These are phyloP conservation scores for Podospora didyma DNA, from an alignment of 495 filamentous ascomycete species.

Conservation along the genomic window DNA sequence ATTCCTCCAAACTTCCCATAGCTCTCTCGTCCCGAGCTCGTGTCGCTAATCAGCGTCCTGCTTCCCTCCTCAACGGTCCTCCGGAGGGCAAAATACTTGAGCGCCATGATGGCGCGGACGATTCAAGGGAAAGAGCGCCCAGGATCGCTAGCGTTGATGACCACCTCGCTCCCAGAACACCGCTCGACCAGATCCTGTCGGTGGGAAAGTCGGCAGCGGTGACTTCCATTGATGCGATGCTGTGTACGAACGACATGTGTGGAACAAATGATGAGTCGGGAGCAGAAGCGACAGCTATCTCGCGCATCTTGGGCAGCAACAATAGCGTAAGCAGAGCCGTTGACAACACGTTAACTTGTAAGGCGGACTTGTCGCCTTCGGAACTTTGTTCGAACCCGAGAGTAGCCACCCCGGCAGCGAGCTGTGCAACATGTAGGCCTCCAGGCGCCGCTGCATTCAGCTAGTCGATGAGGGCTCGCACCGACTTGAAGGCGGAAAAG, in stretches of 20 bases:
- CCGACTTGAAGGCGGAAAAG: conserved; percentile 15
- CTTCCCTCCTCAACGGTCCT: conserved; percentile 48
- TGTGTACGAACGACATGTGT: conserved; percentile 21
- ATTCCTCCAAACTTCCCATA: conserved; percentile 49
- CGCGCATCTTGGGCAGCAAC: conserved; percentile 44
- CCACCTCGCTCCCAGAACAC: conserved; percentile 2
- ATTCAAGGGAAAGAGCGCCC: conserved; percentile 15
- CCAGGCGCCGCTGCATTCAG: conserved; percentile 8
- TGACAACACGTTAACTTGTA: conserved; percentile 59
- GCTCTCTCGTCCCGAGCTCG: conserved; percentile 43
- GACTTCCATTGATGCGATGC: conserved; percentile 8
- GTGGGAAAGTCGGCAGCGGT: background rate
- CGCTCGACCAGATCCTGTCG: conserved; percentile 12
- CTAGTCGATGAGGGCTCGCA: conserved; percentile 17
- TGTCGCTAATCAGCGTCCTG: conserved; percentile 49
- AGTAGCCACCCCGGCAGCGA: conserved; percentile 37
- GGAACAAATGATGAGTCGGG: background rate
- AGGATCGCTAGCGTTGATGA: conserved; percentile 28
- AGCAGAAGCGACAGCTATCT: background rate
- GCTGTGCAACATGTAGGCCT: conserved; percentile 35
- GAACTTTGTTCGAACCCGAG: conserved; percentile 9
- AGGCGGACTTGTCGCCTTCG: conserved; percentile 51
- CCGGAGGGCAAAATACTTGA: conserved; percentile 40
- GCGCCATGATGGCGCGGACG: conserved; percentile 23
- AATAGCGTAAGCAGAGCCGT: conserved; percentile 53